These are phyloP conservation scores for Rickenella mellea DNA, from an alignment of 768 basidiomycete genomes.

Conservation along the genomic window DNA sequence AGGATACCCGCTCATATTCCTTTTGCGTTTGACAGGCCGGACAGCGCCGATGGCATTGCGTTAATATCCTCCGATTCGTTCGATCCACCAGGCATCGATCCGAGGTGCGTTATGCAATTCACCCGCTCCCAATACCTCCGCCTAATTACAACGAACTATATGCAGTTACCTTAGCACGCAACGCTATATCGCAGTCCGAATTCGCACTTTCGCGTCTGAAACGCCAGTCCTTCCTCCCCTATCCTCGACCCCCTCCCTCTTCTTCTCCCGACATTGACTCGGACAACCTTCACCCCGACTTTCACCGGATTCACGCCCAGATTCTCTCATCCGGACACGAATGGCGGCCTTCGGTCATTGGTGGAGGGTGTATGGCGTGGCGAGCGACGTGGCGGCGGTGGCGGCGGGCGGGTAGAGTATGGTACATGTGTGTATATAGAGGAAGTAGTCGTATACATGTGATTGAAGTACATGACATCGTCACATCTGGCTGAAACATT, in stretches of 20 bases:
- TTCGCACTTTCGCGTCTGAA: constrained; percentile 33
- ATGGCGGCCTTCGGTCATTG: constrained; percentile 35
- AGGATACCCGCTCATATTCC: not conserved
- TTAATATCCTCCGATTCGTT: constrained; percentile 31
- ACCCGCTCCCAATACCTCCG: too few relatives aligned
- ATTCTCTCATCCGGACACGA: constrained; percentile 21
- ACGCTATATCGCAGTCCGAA: constrained; percentile 29
- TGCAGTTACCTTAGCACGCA: constrained; percentile 31
- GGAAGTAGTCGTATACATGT: too few relatives aligned
- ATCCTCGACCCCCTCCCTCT: constrained; percentile 23
- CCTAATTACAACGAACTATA: too few relatives aligned
- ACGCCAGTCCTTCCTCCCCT: constrained; percentile 27
- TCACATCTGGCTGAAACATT: too few relatives aligned
- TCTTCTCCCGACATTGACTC: constrained; percentile 23
- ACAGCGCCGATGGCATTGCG: constrained; percentile 29
- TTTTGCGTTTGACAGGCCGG: constrained; percentile 29
- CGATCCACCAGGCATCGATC: constrained; percentile 33
- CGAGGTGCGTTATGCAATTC: constrained; percentile 26
- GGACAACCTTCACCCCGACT: constrained; percentile 22
- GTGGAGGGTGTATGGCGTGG: too few relatives aligned
- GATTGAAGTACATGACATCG: too few relatives aligned
- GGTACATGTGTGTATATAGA: too few relatives aligned
- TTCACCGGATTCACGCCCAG: constrained; percentile 25
- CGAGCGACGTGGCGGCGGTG: too few relatives aligned
- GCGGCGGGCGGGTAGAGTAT: too few relatives aligned